Conservation (phyloP, 139 green algal genomes). For the Picochlorum sp. region DNA sequence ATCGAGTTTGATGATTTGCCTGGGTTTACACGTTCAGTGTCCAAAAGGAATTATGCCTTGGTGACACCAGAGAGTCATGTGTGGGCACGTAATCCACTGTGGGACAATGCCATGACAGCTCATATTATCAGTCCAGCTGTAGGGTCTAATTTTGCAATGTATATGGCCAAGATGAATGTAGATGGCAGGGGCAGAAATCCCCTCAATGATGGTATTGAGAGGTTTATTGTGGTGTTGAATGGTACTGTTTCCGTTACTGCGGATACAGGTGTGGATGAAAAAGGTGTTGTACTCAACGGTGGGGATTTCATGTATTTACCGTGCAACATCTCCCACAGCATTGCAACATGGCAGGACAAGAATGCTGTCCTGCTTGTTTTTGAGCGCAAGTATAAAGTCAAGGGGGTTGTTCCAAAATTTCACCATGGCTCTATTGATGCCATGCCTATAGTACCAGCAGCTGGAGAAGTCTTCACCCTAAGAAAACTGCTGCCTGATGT, state of each 20-base stretch:
- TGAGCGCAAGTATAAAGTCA: constrained; percentile 48
- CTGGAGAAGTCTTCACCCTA: constrained; percentile 79
- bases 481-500: constrained; percentile 85
- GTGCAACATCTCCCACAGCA: constrained; percentile 11
- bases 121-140: constrained; percentile 71
- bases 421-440: constrained; percentile 48
- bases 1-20: constrained; percentile 61
- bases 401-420: constrained; percentile 32
- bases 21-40: constrained; percentile 79
- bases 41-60: constrained; percentile 73
- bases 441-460: constrained; percentile 45
- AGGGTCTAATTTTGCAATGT: constrained; percentile 85
- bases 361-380: constrained; percentile 59
- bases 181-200: constrained; percentile 14
- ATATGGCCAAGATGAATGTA: constrained; percentile 54
- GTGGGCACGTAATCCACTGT: constrained; percentile 32
- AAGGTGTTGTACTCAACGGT: constrained; percentile 26
- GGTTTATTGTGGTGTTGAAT: constrained; percentile 74
- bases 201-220: constrained; percentile 38
- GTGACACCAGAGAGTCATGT: constrained; percentile 82
- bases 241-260: constrained; percentile 34
- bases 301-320: constrained; percentile 76
- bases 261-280: not conserved
- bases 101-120: constrained; percentile 39
- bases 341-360: constrained; percentile 13